phyloP scores from a whole-genome alignment of 164 flowering plant genomes.

The Saururus chinensis region DNA sequence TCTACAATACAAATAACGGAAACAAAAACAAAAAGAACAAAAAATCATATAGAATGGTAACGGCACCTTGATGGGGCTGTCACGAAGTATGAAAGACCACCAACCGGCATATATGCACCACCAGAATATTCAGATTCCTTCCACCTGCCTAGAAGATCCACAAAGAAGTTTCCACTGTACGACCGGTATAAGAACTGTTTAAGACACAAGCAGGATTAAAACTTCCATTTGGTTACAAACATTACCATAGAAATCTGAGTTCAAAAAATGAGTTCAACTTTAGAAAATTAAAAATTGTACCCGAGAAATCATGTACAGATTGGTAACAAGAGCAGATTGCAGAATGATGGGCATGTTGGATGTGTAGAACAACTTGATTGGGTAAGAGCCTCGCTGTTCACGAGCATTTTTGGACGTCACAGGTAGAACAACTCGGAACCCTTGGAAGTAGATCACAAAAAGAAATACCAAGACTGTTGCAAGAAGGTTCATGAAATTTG shows the following conservation, averaged over 20 bases:
- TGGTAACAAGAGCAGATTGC: constrained; percentile 49
- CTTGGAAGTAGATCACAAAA: constrained; percentile 44
- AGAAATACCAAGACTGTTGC: constrained; percentile 39
- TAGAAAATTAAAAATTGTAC: constrained; percentile 10
- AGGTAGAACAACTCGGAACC: constrained; percentile 43
- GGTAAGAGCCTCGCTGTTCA: constrained; percentile 47
- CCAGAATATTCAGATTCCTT: constrained; percentile 43
- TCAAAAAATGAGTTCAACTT: too few relatives aligned
- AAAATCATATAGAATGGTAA: too few relatives aligned
- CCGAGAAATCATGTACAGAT: constrained; percentile 49
- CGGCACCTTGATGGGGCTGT: constrained; percentile 53
- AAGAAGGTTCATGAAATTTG: constrained; percentile 34
- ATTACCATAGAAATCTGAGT: neutral
- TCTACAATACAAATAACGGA: too few relatives aligned
- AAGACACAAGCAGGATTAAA: neutral
- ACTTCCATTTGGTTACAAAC: too few relatives aligned
- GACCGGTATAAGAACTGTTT: constrained; percentile 36
- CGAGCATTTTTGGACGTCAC: constrained; percentile 45
- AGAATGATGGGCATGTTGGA: constrained; percentile 55
- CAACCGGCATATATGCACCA: constrained; percentile 41
- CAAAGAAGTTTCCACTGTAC: constrained; percentile 43
- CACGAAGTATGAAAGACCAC: constrained; percentile 43
- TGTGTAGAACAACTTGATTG: constrained; percentile 50
- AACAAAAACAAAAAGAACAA: too few relatives aligned
- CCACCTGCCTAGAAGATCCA: constrained; percentile 45